Percentiles rank a stretch among this genome's conserved stretches.
Conservation (phyloP, 345 rosid species). For the Erysimum cheiranthoides region DNA sequence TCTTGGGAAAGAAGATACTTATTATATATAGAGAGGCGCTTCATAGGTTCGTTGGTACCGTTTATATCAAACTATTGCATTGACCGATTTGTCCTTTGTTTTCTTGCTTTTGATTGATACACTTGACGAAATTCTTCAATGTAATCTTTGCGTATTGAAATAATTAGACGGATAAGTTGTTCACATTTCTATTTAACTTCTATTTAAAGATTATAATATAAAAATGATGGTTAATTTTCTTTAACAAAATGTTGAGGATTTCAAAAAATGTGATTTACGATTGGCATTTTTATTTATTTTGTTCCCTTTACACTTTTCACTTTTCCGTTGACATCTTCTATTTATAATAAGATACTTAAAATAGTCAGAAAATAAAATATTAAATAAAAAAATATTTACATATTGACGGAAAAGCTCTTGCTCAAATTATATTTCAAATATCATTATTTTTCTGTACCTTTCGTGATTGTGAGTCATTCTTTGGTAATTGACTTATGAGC, state of each 20-base stretch:
- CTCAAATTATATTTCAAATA: too few species aligned
- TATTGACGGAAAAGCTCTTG: too few species aligned
- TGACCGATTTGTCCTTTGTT: constrained; percentile 19
- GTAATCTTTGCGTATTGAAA: not conserved
- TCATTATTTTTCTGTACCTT: too few species aligned
- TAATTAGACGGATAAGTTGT: not conserved
- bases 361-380: too few species aligned
- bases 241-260: not conserved
- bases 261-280: too few species aligned
- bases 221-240: not conserved
- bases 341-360: too few species aligned
- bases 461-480: too few species aligned
- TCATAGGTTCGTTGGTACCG: not conserved
- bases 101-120: not conserved
- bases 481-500: too few species aligned
- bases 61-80: not conserved
- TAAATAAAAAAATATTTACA: too few species aligned
- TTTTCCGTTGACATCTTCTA: too few species aligned
- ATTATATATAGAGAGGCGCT: not conserved
- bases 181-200: not conserved
- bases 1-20: constrained; percentile 1
- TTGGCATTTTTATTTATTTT: too few species aligned
- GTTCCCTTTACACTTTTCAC: too few species aligned
- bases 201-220: not conserved
- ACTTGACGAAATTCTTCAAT: not conserved